A percentile compares a stretch with the other conserved stretches of the same genome.
Conservation (phyloP, 78 protist species). For the Planoprotostelium fungivorum region DNA sequence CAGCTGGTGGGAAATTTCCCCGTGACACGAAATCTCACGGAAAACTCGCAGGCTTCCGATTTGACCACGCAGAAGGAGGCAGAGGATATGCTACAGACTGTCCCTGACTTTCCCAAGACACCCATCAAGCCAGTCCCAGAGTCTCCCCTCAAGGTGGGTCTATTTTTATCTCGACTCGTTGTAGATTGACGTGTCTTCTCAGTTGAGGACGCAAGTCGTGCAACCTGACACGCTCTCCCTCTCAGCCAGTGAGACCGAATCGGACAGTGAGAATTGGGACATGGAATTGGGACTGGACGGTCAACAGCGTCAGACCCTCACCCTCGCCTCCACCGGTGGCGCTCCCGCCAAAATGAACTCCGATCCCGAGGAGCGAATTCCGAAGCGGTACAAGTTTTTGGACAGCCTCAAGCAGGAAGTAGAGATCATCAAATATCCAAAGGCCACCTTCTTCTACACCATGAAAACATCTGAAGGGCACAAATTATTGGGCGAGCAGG, state of each 20-base stretch:
- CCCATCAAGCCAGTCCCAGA: constrained; percentile 10
- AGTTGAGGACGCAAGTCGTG: not conserved
- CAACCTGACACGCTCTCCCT: constrained; percentile 4
- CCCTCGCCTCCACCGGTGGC: constrained; percentile 47
- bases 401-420: constrained; percentile 46
- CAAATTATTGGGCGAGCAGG: constrained; percentile 46
- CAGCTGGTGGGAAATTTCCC: not conserved
- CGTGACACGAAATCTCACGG: not conserved
- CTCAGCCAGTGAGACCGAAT: constrained; percentile 24
- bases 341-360: constrained; percentile 17
- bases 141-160: not conserved
- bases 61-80: not conserved
- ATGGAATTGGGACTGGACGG: constrained; percentile 51
- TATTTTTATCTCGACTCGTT: not conserved
- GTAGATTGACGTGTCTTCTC: not conserved
- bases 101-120: not conserved
- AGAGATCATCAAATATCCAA: constrained; percentile 64
- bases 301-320: constrained; percentile 29
- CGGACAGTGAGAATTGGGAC: constrained; percentile 57
- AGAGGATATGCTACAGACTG: not conserved
- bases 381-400: constrained; percentile 35
- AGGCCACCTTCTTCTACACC: constrained; percentile 51
- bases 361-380: constrained; percentile 32
- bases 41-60: not conserved
- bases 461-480: constrained; percentile 52